These are phyloP conservation scores for Cordyceps tenuipes DNA, from an alignment of 2,329 filamentous ascomycete species.

Conservation along the genomic window DNA sequence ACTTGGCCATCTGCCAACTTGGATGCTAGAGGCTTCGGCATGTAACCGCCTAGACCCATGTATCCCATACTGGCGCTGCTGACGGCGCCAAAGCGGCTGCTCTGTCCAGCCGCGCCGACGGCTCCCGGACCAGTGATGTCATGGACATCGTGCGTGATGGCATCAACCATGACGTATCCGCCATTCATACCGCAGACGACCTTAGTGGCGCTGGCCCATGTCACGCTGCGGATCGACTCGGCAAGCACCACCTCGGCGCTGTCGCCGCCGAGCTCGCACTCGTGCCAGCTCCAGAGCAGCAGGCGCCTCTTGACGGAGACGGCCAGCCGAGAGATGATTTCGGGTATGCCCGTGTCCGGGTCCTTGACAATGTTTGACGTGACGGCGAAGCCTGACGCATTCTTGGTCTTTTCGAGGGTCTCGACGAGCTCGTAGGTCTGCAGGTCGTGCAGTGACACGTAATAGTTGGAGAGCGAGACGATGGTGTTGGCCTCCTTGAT, in stretches of 20 bases:
- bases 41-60: slow-evolving; percentile 87
- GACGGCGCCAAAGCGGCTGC: slow-evolving; percentile 71
- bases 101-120: slow-evolving; percentile 55
- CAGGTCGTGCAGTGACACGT: slow-evolving; percentile 84
- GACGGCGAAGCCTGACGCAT: slow-evolving; percentile 82
- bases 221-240: slow-evolving; percentile 79
- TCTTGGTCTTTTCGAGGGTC: slow-evolving; percentile 72
- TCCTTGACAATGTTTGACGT: slow-evolving; percentile 96
- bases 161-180: slow-evolving; percentile 83
- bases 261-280: slow-evolving; percentile 74
- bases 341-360: slow-evolving; percentile 73
- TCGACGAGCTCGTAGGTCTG: slow-evolving; percentile 77
- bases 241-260: slow-evolving; percentile 69
- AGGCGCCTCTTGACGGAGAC: slow-evolving; percentile 89
- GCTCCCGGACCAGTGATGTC: slow-evolving; percentile 74
- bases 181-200: slow-evolving; percentile 86
- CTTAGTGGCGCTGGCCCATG: slow-evolving; percentile 82
- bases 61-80: slow-evolving; percentile 89
- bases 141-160: slow-evolving; percentile 61
- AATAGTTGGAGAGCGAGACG: slow-evolving; percentile 81
- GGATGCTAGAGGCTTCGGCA: slow-evolving; percentile 81
- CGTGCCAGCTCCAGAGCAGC: slow-evolving; percentile 90
- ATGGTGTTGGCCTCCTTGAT: slow-evolving; percentile 93
- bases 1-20: slow-evolving; percentile 76
- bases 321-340: slow-evolving; percentile 84